These are phyloP conservation scores for Ceratocystis papillata DNA, from an alignment of 2,329 filamentous ascomycete genomes.

Conservation along the genomic window DNA sequence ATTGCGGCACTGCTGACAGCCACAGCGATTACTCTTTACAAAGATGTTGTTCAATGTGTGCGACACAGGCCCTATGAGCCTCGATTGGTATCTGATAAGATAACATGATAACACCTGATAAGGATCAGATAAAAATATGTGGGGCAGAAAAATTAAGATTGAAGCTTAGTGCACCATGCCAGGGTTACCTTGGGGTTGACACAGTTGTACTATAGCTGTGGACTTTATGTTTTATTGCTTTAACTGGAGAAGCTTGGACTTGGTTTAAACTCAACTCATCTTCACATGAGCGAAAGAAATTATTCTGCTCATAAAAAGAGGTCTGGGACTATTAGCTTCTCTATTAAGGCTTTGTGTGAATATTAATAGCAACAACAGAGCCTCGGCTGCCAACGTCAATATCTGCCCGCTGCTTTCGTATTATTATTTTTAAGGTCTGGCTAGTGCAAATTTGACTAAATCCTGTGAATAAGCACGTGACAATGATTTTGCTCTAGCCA, in stretches of 20 bases:
- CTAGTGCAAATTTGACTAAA: not conserved
- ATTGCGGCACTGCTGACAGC: too few species aligned
- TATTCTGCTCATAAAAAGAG: not conserved
- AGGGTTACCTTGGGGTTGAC: conserved; percentile 4
- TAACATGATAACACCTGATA: not conserved
- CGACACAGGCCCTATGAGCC: not conserved
- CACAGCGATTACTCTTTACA: too few species aligned
- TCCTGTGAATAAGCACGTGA: not conserved
- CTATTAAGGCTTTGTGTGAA: not conserved
- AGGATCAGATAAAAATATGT: not conserved
- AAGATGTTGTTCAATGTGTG: not conserved
- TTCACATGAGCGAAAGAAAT: too few species aligned
- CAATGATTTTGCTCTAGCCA: not conserved
- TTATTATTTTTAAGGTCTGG: not conserved
- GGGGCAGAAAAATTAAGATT: not conserved
- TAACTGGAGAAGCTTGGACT: too few species aligned
- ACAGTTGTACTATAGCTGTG: not conserved
- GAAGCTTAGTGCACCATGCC: not conserved
- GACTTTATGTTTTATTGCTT: too few species aligned
- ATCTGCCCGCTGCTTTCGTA: not conserved
- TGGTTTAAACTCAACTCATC: too few species aligned
- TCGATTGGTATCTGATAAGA: not conserved
- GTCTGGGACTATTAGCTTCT: not conserved
- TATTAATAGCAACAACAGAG: not conserved
- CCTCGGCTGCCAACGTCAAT: not conserved